phyloP scores from a whole-genome alignment of 352 stramenopile genomes.

The Aphanomyces stellatus region DNA sequence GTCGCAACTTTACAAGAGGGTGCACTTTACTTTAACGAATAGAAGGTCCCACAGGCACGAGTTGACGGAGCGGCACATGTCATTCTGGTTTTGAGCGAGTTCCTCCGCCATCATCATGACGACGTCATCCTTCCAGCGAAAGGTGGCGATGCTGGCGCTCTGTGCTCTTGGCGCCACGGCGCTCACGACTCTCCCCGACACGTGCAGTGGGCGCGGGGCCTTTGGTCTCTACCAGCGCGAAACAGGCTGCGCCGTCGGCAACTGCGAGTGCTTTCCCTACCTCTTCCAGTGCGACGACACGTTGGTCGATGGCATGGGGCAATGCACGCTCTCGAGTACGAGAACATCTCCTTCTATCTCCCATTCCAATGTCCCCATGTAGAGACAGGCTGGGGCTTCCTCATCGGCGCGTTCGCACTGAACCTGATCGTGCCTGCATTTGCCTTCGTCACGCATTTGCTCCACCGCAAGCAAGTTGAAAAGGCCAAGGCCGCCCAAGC shows the following conservation, averaged over 20 bases:
- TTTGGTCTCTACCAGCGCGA: conserved; percentile 16
- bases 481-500: conserved; percentile 7
- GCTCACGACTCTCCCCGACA: background rate
- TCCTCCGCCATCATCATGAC: too few species aligned
- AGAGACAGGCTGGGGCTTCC: conserved; percentile 6
- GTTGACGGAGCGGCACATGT: too few species aligned
- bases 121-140: too few species aligned
- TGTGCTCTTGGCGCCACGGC: background rate
- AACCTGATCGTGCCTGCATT: conserved; percentile 18
- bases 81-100: too few species aligned
- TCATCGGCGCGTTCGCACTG: conserved; percentile 13
- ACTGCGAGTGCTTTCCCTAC: conserved; percentile 13
- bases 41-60: too few species aligned
- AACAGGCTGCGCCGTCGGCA: conserved; percentile 6
- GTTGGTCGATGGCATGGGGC: background rate
- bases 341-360: background rate
- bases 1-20: too few species aligned
- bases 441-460: background rate
- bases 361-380: background rate
- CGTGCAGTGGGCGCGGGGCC: conserved; percentile 10
- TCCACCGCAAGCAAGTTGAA: conserved; percentile 2
- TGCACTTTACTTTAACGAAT: background rate
- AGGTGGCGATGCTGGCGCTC: too few species aligned
- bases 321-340: conserved; percentile 14
- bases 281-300: conserved; percentile 4